Evolutionary conservation across 331 rosid genomes (phyloP).

Genomic region (Rhamnella rubrinervis): DNA sequence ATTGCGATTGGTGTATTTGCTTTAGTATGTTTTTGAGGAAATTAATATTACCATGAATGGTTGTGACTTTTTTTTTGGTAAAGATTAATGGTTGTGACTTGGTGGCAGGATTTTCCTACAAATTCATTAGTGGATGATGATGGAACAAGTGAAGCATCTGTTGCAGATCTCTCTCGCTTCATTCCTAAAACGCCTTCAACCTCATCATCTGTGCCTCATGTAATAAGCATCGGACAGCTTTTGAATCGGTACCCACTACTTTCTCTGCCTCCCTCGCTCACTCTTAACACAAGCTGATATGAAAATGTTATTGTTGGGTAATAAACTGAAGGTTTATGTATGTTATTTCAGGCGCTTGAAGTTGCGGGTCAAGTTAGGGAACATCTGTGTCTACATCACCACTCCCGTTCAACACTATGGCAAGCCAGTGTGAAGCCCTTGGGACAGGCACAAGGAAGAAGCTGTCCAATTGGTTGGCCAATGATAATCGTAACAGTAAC

Average conservation of each 20-base stretch:
- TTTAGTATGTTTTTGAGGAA: not conserved
- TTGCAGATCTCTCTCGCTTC: constrained; percentile 66
- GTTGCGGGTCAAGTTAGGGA: constrained; percentile 97
- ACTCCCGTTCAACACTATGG: constrained; percentile 84
- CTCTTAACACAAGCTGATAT: not conserved
- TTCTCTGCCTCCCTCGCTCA: constrained; percentile 2
- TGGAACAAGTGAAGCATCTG: constrained; percentile 78
- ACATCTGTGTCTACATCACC: constrained; percentile 73
- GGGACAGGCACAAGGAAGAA: constrained; percentile 88
- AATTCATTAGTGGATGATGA: constrained; percentile 75
- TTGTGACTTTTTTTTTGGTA: no score
- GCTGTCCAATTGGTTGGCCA: constrained; percentile 87
- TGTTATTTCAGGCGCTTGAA: constrained; percentile 69
- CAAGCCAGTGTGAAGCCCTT: constrained; percentile 89
- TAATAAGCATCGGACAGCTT: constrained; percentile 92
- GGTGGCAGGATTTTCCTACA: constrained; percentile 64
- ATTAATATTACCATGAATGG: not conserved
- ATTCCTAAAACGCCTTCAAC: constrained; percentile 56
- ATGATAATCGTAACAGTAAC: constrained; percentile 51
- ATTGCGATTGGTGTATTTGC: not conserved
- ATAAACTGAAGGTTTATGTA: constrained; percentile 18
- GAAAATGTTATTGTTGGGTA: no score
- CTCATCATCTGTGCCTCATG: constrained; percentile 55
- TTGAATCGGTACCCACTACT: constrained; percentile 69
- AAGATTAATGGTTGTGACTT: no score